Evolutionary conservation across 2,329 filamentous ascomycete genomes (phyloP), one percentile per base, ranked within the genome.

Genomic region (Fusarium sp.): DNA sequence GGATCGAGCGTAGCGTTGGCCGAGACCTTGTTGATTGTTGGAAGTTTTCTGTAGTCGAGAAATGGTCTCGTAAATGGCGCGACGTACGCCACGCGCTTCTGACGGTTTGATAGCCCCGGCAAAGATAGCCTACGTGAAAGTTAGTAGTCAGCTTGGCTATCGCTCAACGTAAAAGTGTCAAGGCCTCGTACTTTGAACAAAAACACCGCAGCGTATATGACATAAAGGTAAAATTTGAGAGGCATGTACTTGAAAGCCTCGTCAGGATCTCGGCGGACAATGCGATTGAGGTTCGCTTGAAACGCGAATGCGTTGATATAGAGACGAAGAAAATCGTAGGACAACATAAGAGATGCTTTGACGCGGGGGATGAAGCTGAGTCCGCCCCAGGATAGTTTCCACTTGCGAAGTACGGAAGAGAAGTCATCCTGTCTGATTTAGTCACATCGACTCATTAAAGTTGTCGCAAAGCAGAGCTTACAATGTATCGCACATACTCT

Each of bases 231-330:
- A 71, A 88, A 91, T 31, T 88, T 82, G 10, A 90, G 79, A 3
- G 89, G 89, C 87, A 91, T 89, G 63, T 87, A 90, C 62, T 88
- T 85, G 17, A 91, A 80, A 44, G 87, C 85, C 17, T 83, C 84
- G 51, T 85, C 83, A 0, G 88, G 87, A 57, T 90, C 85, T 31
- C 71, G 58, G 9, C 74, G 46, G 7, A 83, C 67, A 79, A 78
- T 57, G 78, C 85, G 73, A 84, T 86, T 70, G 79, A 88, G 50
- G 87, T 89, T 91, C 4, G 91, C 91, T 75, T 93, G 91, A 69
- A 93, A 93, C 2, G 91, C 91, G 74, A 93, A 93, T 0, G 91
- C 91, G 61, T 92, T 92, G 50, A 91, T 91, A 76, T 93, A 93
- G 1, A 93, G 83, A 8, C 91, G 85, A 3, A 93, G 80, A 73